Evolutionary conservation across 257 asterid species (phyloP), one percentile per base, ranked within the genome.

Genomic region (Gardenia jasminoides): DNA sequence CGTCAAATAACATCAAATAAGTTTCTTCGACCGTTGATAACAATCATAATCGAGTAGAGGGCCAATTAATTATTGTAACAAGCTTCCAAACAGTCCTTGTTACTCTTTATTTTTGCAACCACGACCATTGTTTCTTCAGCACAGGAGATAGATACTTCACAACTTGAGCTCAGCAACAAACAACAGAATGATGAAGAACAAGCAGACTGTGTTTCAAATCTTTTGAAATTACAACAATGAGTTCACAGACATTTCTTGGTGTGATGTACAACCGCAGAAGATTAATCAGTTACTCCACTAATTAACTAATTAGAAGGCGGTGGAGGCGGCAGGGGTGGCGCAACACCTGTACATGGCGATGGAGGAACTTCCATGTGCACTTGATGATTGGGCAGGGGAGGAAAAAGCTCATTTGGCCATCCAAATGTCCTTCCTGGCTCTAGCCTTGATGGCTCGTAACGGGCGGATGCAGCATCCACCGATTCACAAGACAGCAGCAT

Each of bases 391-490:
- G 72, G 72, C 47, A 15, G 44, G 13, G 72, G 72, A 36, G 72
- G 31, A 9, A 1, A 17, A 11, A 48, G 72, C 10, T 9, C 36
- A 13, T 1, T 13, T 16, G 47, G 50, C 72, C 26, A 39, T 39
- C 41, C 69, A 64, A 31, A 0, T 66, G 10, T 66, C 22, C 46
- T 0, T 20, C 36, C 47, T 12, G 28, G 48, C 1, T 1, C 47
- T 4, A 67, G 16, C 72, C n/a, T 67, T 36, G 72, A 41, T 67
- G 46, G 72, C 50, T 67, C 72, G 72, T 36, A 67, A 67, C 26
- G 48, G 26, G 13, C 31, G 13, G 67, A 0, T 11, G 13, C 15
- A 26, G n/a, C 39, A 13, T 26, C 7, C 12, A 30, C 50, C 30
- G 47, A 19, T 4, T 22, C 36, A 36, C 72, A 33, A 36, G 72